These are phyloP conservation scores for Citrus maxima DNA, from an alignment of 345 rosid genomes.

Conservation along the genomic window DNA sequence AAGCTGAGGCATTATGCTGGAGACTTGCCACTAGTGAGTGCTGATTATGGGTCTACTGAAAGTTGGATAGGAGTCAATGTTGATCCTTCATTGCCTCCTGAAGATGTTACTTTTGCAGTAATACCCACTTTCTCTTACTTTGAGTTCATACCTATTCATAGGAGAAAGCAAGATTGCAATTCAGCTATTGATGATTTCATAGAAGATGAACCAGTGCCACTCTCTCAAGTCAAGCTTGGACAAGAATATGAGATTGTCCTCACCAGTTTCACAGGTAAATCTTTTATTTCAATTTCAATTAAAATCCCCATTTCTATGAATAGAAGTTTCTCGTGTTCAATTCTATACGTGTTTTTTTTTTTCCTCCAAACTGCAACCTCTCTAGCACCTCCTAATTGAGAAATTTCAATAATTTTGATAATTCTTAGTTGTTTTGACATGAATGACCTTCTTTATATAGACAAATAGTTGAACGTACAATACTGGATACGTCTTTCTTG, in stretches of 20 bases:
- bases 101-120: constrained; percentile 72
- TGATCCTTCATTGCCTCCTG: constrained; percentile 70
- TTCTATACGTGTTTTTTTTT: not conserved
- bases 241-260: constrained; percentile 84
- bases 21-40: constrained; percentile 71
- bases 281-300: not conserved
- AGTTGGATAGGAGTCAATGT: constrained; percentile 96
- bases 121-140: constrained; percentile 86
- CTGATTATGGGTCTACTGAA: constrained; percentile 92
- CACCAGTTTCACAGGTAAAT: constrained; percentile 89
- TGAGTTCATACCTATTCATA: constrained; percentile 81
- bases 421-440: not conserved
- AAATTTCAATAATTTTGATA: too few species aligned
- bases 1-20: constrained; percentile 75
- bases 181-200: constrained; percentile 48
- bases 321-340: not conserved
- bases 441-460: not conserved
- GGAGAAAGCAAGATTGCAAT: constrained; percentile 34
- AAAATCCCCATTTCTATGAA: not conserved
- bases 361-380: not conserved
- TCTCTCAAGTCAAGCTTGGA: constrained; percentile 69
- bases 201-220: constrained; percentile 76
- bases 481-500: not conserved
- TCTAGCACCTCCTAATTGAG: too few species aligned
- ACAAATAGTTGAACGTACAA: not conserved